Base-by-base conservation (phyloP, 192 early-diverging fungal species). In the Backusella psychrophila region DNA sequence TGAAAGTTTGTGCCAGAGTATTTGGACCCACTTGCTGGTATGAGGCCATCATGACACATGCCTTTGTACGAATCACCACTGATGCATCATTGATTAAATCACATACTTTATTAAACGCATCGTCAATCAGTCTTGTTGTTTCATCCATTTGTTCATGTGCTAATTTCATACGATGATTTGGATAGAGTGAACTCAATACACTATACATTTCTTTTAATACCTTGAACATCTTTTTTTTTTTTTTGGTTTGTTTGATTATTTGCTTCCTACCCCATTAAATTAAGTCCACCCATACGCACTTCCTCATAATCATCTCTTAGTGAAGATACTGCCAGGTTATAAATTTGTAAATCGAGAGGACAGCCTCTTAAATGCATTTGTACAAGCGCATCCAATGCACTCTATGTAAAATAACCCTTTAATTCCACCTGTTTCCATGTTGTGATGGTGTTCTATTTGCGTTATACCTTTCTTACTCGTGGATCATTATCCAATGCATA, bases 21-120 rank as follows among this genome's bases (percentile, higher is more conserved):
- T 76, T 78, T 52, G 72, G 79, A 41, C 88, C 85, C 3, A 94
- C 93, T n/a, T 87, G 69, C 17, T 80, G 82, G 78, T 89, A 95
- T 7, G 88, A 85, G 2, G 91, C 92, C 56, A 95, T 79, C 21
- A 90, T 79, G 1, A 87, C 82, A 73, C 91, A 93, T 1, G 94
- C 94, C 75, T 92, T 93, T 66, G 91, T 91, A 12, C 94, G 86
- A 39, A 95, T 87, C 11, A 81, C 77, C 66, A 92, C 86, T 3
- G 90, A 90, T 38, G 84, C 82, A 76, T 95, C 94, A 72, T 92
- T 93, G 42, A 94, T 88, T 86, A 94, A 89, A 77, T 95, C 93
- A 76, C 94, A 95, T n/a, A 91, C 83, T 80, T 90, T 89, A 35
- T 92, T 85, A 78, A 95, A 94, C 23, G 94, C 92, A 78, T 95